phyloP scores from a whole-genome alignment of 371 early-diverging fungal species.

The Mortierella sp. region DNA sequence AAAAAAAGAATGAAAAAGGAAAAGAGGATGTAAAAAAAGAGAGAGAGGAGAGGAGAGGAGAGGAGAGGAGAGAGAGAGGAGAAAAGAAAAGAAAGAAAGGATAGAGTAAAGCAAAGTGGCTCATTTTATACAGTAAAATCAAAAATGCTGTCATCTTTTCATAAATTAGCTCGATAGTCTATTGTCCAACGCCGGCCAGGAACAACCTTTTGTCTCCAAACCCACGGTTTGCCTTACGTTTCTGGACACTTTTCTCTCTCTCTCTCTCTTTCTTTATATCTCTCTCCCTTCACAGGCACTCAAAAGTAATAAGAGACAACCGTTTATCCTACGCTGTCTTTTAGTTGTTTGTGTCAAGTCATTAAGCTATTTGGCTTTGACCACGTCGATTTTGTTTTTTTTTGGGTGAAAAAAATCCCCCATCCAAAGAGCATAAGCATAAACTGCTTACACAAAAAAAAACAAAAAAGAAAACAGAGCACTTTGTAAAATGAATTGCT shows the following conservation, averaged over 20 bases:
- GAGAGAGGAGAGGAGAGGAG: background rate
- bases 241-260: background rate
- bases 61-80: constrained; percentile 8
- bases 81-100: background rate
- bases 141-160: background rate
- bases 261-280: background rate
- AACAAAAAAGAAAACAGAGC: background rate
- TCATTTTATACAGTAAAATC: background rate
- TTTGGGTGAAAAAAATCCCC: background rate
- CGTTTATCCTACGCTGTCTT: background rate
- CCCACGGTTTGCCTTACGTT: background rate
- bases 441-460: constrained; percentile 1
- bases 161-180: background rate
- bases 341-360: background rate
- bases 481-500: background rate
- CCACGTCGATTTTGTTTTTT: background rate
- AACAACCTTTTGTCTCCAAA: constrained; percentile 3
- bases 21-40: constrained; percentile 1
- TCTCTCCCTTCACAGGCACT: background rate
- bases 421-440: background rate
- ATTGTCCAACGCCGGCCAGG: constrained; percentile 5
- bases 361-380: background rate
- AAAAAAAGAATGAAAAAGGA: background rate
- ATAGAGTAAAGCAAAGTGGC: background rate
- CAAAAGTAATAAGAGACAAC: no score